Evolutionary conservation across 2,329 filamentous ascomycete genomes (phyloP).

Genomic region (Neonectria hederae): DNA sequence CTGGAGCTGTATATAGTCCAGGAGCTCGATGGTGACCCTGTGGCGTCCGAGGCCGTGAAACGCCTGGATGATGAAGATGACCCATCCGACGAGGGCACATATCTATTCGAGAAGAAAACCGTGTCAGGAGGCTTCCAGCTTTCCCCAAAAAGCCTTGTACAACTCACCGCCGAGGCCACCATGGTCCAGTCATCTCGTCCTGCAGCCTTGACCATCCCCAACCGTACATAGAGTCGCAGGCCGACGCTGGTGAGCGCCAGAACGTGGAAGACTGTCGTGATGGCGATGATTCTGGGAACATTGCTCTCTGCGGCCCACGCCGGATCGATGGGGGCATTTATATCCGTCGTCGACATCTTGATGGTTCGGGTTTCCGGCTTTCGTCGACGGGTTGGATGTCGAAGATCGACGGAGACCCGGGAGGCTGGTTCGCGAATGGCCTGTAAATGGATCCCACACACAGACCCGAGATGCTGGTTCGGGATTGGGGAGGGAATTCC

Average conservation of each 20-base stretch:
- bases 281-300: conserved; percentile 17
- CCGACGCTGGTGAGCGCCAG: conserved; percentile 16
- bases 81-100: conserved; percentile 25
- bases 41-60: conserved; percentile 27
- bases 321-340: conserved; percentile 5
- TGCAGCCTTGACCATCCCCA: conserved; percentile 20
- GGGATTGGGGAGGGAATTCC: background rate
- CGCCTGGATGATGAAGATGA: conserved; percentile 26
- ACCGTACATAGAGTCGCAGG: conserved; percentile 24
- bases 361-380: background rate
- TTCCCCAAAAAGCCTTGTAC: background rate
- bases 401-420: background rate
- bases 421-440: background rate
- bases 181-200: conserved; percentile 32
- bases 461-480: background rate
- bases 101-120: conserved; percentile 1
- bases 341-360: conserved; percentile 1
- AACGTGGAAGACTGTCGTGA: conserved; percentile 20
- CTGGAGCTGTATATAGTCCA: conserved; percentile 14
- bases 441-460: background rate
- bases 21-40: conserved; percentile 5
- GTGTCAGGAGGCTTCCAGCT: background rate
- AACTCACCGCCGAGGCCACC: conserved; percentile 21
- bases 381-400: background rate
- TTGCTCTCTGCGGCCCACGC: conserved; percentile 26